Evolutionary conservation across 208 protist genomes (phyloP).

Genomic region (Leishmania aethiopica): DNA sequence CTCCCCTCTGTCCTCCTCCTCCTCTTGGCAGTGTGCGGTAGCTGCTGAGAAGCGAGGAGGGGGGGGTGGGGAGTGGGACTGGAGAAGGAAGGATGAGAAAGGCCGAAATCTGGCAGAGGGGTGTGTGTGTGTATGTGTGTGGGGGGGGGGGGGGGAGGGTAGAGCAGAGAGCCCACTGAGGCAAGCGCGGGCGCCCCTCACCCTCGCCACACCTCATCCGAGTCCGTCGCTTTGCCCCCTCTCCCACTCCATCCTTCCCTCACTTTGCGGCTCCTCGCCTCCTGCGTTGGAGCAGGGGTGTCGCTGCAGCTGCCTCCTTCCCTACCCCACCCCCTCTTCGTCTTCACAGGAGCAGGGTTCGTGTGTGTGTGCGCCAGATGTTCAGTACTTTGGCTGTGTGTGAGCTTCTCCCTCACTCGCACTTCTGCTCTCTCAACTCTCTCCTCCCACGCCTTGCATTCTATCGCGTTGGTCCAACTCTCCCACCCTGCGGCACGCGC

Average conservation of each 20-base stretch:
- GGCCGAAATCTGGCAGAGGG: not conserved
- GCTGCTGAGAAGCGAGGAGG: not conserved
- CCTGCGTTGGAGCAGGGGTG: not conserved
- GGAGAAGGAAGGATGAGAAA: not conserved
- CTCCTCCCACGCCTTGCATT: not conserved
- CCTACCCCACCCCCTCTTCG: not conserved
- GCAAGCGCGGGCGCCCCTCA: not conserved
- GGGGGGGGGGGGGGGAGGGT: not conserved
- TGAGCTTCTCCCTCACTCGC: not conserved
- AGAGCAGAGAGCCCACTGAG: not conserved
- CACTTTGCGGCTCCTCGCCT: not conserved
- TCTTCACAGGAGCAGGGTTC: not conserved
- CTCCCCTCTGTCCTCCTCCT: not conserved
- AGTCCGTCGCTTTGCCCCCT: not conserved
- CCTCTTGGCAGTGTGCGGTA: not conserved
- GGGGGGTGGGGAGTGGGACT: not conserved
- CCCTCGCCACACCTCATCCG: not conserved
- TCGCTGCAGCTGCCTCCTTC: not conserved
- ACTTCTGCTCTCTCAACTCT: slow-evolving; percentile 1
- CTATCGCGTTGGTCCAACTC: not conserved
- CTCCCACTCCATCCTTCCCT: not conserved
- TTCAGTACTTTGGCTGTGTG: not conserved
- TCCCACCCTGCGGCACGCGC: not conserved
- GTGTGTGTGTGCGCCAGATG: not conserved
- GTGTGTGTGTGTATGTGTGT: too few species aligned